These are phyloP conservation scores for Adiantum capillusveneris DNA, from an alignment of 75 land plant species.

Conservation along the genomic window DNA sequence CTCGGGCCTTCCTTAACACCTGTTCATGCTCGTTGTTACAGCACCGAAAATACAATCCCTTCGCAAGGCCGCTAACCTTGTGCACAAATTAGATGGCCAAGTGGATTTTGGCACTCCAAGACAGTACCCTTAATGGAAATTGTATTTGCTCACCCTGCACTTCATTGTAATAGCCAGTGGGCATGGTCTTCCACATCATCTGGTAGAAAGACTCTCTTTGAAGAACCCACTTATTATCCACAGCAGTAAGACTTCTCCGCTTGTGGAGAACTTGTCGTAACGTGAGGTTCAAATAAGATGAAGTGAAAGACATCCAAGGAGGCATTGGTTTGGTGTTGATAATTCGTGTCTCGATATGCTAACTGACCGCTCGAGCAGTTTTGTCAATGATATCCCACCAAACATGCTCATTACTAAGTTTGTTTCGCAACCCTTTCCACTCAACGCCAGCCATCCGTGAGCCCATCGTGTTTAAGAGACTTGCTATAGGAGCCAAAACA, in stretches of 20 bases:
- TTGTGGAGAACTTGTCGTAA: slow-evolving; percentile 66
- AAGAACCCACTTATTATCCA: slow-evolving; percentile 72
- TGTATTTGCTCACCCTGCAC: no score
- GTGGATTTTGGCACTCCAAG: slow-evolving; percentile 83
- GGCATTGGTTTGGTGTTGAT: slow-evolving; percentile 30
- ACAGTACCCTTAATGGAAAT: slow-evolving; percentile 63
- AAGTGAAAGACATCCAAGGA: slow-evolving; percentile 6
- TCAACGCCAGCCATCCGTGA: slow-evolving; percentile 18
- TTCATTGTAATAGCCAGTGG: slow-evolving; percentile 37
- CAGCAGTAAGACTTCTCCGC: slow-evolving; percentile 84
- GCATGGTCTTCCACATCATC: slow-evolving; percentile 69
- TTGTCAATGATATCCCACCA: slow-evolving; percentile 85
- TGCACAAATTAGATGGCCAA: slow-evolving; percentile 81
- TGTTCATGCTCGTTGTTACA: slow-evolving; percentile 72
- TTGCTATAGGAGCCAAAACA: background rate
- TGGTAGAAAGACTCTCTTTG: slow-evolving; percentile 72
- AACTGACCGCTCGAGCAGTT: slow-evolving; percentile 65
- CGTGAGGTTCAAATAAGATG: slow-evolving; percentile 30
- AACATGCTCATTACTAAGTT: no score
- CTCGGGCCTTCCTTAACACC: slow-evolving; percentile 44
- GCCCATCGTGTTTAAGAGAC: background rate
- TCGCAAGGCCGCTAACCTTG: slow-evolving; percentile 51
- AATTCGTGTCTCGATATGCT: slow-evolving; percentile 23
- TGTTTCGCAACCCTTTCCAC: slow-evolving; percentile 87
- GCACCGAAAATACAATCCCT: slow-evolving; percentile 77